phyloP scores from a whole-genome alignment of 2,329 filamentous ascomycete species.

The Fusarium nisikadoi region DNA sequence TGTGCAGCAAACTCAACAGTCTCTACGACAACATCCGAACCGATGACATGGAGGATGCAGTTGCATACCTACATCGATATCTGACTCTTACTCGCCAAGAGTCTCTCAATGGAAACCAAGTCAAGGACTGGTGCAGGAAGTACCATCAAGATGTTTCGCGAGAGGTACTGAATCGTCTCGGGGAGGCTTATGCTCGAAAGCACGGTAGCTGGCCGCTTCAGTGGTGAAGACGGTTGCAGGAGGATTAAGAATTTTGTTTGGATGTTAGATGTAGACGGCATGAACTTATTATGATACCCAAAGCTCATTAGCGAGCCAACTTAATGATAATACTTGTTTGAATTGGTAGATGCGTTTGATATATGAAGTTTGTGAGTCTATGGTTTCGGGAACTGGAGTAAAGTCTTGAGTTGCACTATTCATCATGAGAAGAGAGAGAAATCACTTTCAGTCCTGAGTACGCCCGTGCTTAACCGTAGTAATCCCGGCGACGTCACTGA shows the following conservation, averaged over 20 bases:
- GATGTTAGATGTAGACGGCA: constrained; percentile 12
- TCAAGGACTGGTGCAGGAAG: constrained; percentile 28
- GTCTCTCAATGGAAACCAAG: constrained; percentile 1
- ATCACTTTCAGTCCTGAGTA: background rate
- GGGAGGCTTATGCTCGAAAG: constrained; percentile 15
- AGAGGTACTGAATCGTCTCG: constrained; percentile 16
- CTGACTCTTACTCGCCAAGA: constrained; percentile 2
- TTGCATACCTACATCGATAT: constrained; percentile 33
- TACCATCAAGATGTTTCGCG: constrained; percentile 31
- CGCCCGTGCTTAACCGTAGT: constrained; percentile 37
- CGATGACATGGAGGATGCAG: constrained; percentile 36
- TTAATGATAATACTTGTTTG: constrained; percentile 28
- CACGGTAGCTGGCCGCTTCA: constrained; percentile 26
- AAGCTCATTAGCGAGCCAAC: constrained; percentile 4
- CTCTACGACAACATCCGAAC: constrained; percentile 29
- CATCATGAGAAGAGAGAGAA: background rate
- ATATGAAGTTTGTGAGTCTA: constrained; percentile 17
- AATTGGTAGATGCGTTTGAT: background rate
- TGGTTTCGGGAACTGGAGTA: background rate
- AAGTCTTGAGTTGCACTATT: background rate
- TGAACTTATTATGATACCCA: constrained; percentile 33
- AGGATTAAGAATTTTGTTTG: background rate
- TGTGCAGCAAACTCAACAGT: constrained; percentile 38
- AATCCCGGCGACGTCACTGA: constrained; percentile 40
- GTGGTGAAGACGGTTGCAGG: background rate